Percentiles rank a stretch among this genome's conserved stretches.
These are phyloP conservation scores for Clavispora asparagi DNA, from an alignment of 805 yeast species.

Conservation along the genomic window DNA sequence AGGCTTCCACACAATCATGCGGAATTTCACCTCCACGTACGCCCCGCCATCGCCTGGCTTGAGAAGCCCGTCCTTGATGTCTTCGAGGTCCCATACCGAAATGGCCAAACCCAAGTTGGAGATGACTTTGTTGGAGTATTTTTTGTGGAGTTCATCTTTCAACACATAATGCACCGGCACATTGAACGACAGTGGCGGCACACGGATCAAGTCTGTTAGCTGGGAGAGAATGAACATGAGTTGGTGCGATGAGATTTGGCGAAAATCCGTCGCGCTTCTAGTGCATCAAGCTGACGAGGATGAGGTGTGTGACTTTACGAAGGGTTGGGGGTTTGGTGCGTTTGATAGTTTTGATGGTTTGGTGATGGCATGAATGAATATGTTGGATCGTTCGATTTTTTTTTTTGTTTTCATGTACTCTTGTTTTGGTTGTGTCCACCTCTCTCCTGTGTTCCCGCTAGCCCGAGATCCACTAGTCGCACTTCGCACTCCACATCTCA, in stretches of 20 bases:
- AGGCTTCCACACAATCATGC: slow-evolving; percentile 84
- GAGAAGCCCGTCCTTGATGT: slow-evolving; percentile 82
- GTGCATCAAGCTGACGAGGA: too few species aligned
- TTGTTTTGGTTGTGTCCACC: too few species aligned
- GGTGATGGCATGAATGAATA: too few species aligned
- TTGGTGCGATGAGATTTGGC: background rate
- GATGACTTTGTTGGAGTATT: slow-evolving; percentile 81
- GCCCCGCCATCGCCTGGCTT: slow-evolving; percentile 95
- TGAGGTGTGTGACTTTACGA: too few species aligned
- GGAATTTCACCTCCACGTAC: slow-evolving; percentile 66
- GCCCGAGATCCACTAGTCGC: too few species aligned
- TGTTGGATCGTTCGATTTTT: too few species aligned
- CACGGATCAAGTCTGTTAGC: slow-evolving; percentile 77
- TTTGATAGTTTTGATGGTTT: too few species aligned
- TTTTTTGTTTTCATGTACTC: too few species aligned
- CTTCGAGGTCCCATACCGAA: slow-evolving; percentile 75
- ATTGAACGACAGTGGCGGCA: slow-evolving; percentile 81
- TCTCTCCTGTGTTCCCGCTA: too few species aligned
- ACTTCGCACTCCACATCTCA: background rate
- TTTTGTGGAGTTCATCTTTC: slow-evolving; percentile 73
- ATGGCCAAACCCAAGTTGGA: slow-evolving; percentile 81
- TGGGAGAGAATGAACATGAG: slow-evolving; percentile 80
- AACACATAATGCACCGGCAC: slow-evolving; percentile 69
- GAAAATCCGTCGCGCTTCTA: background rate
- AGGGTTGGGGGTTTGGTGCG: too few species aligned